These are phyloP conservation scores for Chrysopogon serrulatus DNA, from an alignment of 176 grass and related monocot species.

Conservation along the genomic window DNA sequence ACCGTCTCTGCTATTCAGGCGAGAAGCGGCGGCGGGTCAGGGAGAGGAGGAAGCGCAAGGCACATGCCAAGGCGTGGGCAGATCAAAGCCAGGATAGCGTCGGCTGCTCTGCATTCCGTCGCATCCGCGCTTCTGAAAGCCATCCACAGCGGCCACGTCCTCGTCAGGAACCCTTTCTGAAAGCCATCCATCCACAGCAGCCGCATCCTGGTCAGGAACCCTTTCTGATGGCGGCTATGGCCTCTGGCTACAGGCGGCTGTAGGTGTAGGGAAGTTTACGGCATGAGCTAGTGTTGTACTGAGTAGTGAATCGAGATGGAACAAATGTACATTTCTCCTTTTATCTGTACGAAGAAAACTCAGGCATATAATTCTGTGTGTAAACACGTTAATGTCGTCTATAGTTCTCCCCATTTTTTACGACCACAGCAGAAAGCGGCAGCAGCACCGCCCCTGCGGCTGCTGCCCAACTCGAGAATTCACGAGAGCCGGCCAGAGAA, in stretches of 20 bases:
- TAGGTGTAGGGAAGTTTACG: background rate
- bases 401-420: too few relatives aligned
- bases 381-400: background rate
- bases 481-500: too few relatives aligned
- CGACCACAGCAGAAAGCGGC: too few relatives aligned
- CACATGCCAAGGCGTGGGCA: constrained; percentile 27
- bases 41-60: background rate
- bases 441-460: too few relatives aligned
- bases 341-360: background rate
- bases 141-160: constrained; percentile 10
- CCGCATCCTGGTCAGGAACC: background rate
- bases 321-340: background rate
- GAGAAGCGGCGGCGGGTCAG: background rate
- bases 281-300: background rate
- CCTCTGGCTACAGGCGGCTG: background rate
- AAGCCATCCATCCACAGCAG: too few relatives aligned
- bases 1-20: background rate
- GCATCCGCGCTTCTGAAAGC: constrained; percentile 24
- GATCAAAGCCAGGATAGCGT: constrained; percentile 43
- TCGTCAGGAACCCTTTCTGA: constrained; percentile 24
- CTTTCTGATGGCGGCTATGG: background rate
- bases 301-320: background rate
- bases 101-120: constrained; percentile 9
- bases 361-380: background rate
- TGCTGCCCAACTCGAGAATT: too few relatives aligned